These are phyloP conservation scores for Colletotrichum horii DNA, from an alignment of 2,329 filamentous ascomycete genomes.

Conservation along the genomic window DNA sequence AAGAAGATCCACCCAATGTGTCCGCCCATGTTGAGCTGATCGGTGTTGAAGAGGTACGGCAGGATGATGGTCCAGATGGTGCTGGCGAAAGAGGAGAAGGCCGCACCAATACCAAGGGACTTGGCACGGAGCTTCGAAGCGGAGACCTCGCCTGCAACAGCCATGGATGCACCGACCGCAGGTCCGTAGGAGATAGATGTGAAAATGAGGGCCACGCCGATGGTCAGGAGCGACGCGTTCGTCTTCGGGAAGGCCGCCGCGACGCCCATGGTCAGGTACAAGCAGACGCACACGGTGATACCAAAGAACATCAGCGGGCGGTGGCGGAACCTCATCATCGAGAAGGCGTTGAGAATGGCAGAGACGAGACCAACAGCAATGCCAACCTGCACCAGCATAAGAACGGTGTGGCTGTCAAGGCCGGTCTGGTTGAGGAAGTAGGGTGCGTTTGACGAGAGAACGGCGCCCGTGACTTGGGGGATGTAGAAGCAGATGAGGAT, in stretches of 20 bases:
- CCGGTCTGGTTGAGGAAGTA: slow-evolving; percentile 30
- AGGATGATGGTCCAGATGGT: slow-evolving; percentile 26
- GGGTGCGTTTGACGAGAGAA: slow-evolving; percentile 26
- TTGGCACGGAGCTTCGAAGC: slow-evolving; percentile 16
- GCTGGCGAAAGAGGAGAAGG: slow-evolving; percentile 16
- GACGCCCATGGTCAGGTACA: slow-evolving; percentile 28
- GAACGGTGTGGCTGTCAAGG: slow-evolving; percentile 18
- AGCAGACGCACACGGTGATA: slow-evolving; percentile 17
- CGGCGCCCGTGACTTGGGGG: slow-evolving; percentile 22
- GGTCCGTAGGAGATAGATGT: slow-evolving; percentile 25
- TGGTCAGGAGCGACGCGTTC: slow-evolving; percentile 17
- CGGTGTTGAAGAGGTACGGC: slow-evolving; percentile 32
- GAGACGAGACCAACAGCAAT: slow-evolving; percentile 24
- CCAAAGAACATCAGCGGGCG: slow-evolving; percentile 26
- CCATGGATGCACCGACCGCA: slow-evolving; percentile 23
- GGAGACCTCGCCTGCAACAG: slow-evolving; percentile 17
- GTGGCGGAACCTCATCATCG: slow-evolving; percentile 25
- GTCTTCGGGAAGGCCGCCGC: slow-evolving; percentile 21
- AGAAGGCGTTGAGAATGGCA: slow-evolving; percentile 24
- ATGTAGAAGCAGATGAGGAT: slow-evolving; percentile 24
- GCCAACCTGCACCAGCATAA: slow-evolving; percentile 25
- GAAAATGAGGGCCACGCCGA: slow-evolving; percentile 25
- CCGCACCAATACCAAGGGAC: slow-evolving; percentile 14
- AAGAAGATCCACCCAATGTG: slow-evolving; percentile 47
- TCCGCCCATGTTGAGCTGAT: slow-evolving; percentile 39